phyloP scores from a whole-genome alignment of 352 stramenopile genomes.

The Phytophthora pisi region DNA sequence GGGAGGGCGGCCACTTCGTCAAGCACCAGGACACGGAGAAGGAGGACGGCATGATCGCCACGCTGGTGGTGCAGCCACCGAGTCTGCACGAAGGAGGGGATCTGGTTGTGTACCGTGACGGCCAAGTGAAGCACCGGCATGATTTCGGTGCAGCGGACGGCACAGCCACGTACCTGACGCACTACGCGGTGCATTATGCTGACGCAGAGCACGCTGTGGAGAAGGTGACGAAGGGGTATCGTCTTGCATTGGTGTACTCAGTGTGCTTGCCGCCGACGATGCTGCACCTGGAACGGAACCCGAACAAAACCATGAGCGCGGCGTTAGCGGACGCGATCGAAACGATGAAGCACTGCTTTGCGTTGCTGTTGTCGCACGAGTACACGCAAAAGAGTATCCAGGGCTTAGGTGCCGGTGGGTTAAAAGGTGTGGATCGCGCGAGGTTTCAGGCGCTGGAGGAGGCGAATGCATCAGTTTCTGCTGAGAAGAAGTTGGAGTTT shows the following conservation, averaged over 20 bases:
- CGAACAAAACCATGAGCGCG: background rate
- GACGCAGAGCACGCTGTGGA: conserved; percentile 20
- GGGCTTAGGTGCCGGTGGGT: background rate
- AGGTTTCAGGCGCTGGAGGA: conserved; percentile 10
- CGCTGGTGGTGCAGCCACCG: conserved; percentile 40
- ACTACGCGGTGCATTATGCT: conserved; percentile 23
- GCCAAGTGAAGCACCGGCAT: background rate
- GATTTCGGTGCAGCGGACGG: conserved; percentile 8
- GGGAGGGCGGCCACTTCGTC: conserved; percentile 39
- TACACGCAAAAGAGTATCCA: conserved; percentile 18
- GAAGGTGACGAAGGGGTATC: conserved; percentile 17
- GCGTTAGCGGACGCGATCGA: conserved; percentile 20
- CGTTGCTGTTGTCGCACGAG: conserved; percentile 17
- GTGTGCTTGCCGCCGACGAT: conserved; percentile 19
- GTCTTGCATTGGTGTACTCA: conserved; percentile 21
- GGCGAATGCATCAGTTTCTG: background rate
- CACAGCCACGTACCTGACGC: background rate
- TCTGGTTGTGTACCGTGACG: conserved; percentile 15
- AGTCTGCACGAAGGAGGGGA: conserved; percentile 19
- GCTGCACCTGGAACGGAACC: conserved; percentile 3
- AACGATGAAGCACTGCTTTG: conserved; percentile 34
- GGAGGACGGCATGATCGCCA: conserved; percentile 50
- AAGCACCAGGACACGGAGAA: conserved; percentile 57
- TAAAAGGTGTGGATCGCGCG: conserved; percentile 20
- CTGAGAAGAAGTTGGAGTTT: conserved; percentile 14